A percentile compares a stretch with the other conserved stretches of the same genome.
phyloP scores from a whole-genome alignment of 768 basidiomycete species.

The Hemileccinum rubropunctum region DNA sequence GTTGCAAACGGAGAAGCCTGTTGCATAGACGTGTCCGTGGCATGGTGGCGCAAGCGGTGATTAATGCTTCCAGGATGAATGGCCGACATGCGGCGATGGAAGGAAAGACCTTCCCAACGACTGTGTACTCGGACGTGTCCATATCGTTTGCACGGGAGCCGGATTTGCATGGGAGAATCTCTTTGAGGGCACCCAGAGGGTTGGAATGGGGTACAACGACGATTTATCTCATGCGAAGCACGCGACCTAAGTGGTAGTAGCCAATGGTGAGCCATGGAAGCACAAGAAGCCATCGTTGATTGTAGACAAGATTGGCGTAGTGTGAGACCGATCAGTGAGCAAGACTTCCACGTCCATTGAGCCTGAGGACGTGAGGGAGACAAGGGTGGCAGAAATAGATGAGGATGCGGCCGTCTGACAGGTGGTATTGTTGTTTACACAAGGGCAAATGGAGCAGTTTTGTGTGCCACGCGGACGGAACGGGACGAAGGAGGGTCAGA shows the following conservation, averaged over 20 bases:
- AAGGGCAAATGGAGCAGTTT: slow-evolving; percentile 2
- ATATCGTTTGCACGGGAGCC: slow-evolving; percentile 7
- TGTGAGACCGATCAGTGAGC: slow-evolving; percentile 21
- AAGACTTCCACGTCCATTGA: slow-evolving; percentile 1
- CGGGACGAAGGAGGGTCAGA: slow-evolving; percentile 16
- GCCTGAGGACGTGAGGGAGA: background rate
- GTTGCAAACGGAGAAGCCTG: slow-evolving; percentile 20
- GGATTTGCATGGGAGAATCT: slow-evolving; percentile 31
- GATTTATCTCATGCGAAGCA: slow-evolving; percentile 21
- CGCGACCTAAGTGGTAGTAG: slow-evolving; percentile 9
- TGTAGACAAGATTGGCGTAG: slow-evolving; percentile 21
- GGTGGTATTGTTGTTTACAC: slow-evolving; percentile 1
- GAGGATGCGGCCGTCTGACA: background rate
- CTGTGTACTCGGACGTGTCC: background rate
- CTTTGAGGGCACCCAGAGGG: slow-evolving; percentile 1
- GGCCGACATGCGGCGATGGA: slow-evolving; percentile 23
- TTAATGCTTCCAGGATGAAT: slow-evolving; percentile 28
- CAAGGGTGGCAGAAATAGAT: slow-evolving; percentile 1
- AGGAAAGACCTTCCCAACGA: slow-evolving; percentile 18
- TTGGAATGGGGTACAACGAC: slow-evolving; percentile 6
- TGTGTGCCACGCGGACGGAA: background rate
- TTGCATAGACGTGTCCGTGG: slow-evolving; percentile 17
- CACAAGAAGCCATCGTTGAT: slow-evolving; percentile 15
- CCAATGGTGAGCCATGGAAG: slow-evolving; percentile 18
- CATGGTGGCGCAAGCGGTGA: slow-evolving; percentile 30